Conservation (phyloP, 495 filamentous ascomycete species). For the Pyrenula massariospora region DNA sequence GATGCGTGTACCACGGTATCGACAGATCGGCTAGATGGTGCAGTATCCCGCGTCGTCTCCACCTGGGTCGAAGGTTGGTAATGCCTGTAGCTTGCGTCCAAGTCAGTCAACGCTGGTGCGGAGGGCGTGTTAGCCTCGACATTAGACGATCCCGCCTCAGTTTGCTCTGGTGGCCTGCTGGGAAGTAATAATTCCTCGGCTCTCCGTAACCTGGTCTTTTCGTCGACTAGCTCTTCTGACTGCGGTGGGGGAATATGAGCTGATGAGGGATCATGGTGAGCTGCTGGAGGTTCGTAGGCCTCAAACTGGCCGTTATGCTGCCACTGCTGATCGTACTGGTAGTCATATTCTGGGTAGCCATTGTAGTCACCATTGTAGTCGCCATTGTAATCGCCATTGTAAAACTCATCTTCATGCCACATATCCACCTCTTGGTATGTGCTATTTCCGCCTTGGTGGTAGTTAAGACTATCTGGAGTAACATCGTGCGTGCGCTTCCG, state of each 20-base stretch:
- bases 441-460: conserved; percentile 15
- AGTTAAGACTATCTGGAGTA: conserved; percentile 15
- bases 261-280: conserved; percentile 16
- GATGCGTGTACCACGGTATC: conserved; percentile 22
- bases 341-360: conserved; percentile 16
- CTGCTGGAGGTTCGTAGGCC: conserved; percentile 23
- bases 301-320: conserved; percentile 26
- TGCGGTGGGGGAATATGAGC: conserved; percentile 41
- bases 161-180: conserved; percentile 49
- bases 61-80: conserved; percentile 13
- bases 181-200: conserved; percentile 61
- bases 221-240: conserved; percentile 43
- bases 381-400: background rate
- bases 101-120: conserved; percentile 28
- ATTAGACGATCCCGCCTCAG: conserved; percentile 18
- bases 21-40: conserved; percentile 25
- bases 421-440: conserved; percentile 11
- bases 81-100: conserved; percentile 17
- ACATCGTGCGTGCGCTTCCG: conserved; percentile 24
- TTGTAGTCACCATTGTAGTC: conserved; percentile 2
- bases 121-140: conserved; percentile 13
- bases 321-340: conserved; percentile 10
- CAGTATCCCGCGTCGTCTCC: conserved; percentile 17
- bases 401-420: conserved; percentile 6
- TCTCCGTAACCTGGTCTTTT: conserved; percentile 55